These are phyloP conservation scores for Conticribra weissflogii DNA, from an alignment of 108 stramenopile genomes.

Conservation along the genomic window DNA sequence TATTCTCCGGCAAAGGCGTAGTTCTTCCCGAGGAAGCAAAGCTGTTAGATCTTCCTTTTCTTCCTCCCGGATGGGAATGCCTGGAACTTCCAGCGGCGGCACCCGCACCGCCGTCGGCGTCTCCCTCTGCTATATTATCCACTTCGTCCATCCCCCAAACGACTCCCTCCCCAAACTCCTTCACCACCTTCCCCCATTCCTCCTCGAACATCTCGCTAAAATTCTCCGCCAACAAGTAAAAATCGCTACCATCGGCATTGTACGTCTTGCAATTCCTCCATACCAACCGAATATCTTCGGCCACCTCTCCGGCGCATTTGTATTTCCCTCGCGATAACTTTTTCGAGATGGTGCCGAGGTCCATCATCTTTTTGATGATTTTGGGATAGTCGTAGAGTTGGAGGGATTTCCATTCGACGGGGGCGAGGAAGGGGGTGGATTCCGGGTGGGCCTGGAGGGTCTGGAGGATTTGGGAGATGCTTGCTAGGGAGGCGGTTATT, in stretches of 20 bases:
- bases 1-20: conserved; percentile 22
- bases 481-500: conserved; percentile 18
- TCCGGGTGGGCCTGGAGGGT: conserved; percentile 64
- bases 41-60: conserved; percentile 16
- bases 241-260: conserved; percentile 92
- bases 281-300: conserved; percentile 92
- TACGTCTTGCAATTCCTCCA: conserved; percentile 97
- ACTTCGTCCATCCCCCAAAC: conserved; percentile 30
- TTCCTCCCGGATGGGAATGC: conserved; percentile 1
- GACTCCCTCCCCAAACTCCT: conserved; percentile 62
- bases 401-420: conserved; percentile 92
- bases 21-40: conserved; percentile 2
- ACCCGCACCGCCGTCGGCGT: not conserved
- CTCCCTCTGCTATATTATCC: not conserved
- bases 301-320: conserved; percentile 67
- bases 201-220: conserved; percentile 87
- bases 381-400: conserved; percentile 95
- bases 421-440: conserved; percentile 87
- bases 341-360: conserved; percentile 93
- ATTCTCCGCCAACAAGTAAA: conserved; percentile 84
- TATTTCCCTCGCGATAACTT: conserved; percentile 87
- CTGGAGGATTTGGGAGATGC: conserved; percentile 55
- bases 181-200: conserved; percentile 72
- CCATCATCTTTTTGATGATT: conserved; percentile 94
- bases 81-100: not conserved